A percentile compares a stretch with the other conserved stretches of the same genome.
Evolutionary conservation across 257 asterid species (phyloP).

Genomic region (Ocimum tenuiflorum): DNA sequence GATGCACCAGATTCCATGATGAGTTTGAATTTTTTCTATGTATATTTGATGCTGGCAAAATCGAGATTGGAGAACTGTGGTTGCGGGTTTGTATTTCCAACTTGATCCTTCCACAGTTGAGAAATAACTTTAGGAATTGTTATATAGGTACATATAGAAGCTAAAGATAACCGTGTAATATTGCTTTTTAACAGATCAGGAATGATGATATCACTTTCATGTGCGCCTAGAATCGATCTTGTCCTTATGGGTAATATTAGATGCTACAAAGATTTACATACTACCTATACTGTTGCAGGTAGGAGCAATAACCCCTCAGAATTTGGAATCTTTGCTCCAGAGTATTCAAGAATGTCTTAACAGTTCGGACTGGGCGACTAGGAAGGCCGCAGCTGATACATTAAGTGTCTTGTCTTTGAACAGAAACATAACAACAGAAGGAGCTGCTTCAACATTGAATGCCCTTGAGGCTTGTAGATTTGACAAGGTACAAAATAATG

Average conservation of each 20-base stretch:
- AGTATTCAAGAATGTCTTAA: slow-evolving; percentile 71
- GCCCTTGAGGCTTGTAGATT: slow-evolving; percentile 85
- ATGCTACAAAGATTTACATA: not conserved
- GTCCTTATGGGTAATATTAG: not conserved
- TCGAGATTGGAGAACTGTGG: not conserved
- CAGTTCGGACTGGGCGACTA: slow-evolving; percentile 92
- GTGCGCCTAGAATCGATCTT: not conserved
- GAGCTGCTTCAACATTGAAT: slow-evolving; percentile 64
- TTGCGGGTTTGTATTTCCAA: not conserved
- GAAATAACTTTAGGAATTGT: not conserved
- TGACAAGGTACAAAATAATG: slow-evolving; percentile 62
- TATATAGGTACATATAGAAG: not conserved
- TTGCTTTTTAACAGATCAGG: slow-evolving; percentile 13
- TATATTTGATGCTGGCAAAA: slow-evolving; percentile 3
- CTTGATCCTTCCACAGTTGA: not conserved
- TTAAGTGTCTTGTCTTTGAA: slow-evolving; percentile 56
- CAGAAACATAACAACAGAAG: slow-evolving; percentile 52
- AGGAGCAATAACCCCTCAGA: slow-evolving; percentile 86
- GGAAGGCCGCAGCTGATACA: slow-evolving; percentile 97
- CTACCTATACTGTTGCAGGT: slow-evolving; percentile 41
- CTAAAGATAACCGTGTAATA: not conserved
- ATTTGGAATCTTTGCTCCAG: slow-evolving; percentile 67
- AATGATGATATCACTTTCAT: not conserved
- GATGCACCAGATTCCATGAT: slow-evolving; percentile 1
- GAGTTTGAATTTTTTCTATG: slow-evolving; percentile 1